Percentiles rank a stretch among this genome's conserved stretches.
phyloP scores from a whole-genome alignment of 768 basidiomycete species.

The Leccinum barrowsii region DNA sequence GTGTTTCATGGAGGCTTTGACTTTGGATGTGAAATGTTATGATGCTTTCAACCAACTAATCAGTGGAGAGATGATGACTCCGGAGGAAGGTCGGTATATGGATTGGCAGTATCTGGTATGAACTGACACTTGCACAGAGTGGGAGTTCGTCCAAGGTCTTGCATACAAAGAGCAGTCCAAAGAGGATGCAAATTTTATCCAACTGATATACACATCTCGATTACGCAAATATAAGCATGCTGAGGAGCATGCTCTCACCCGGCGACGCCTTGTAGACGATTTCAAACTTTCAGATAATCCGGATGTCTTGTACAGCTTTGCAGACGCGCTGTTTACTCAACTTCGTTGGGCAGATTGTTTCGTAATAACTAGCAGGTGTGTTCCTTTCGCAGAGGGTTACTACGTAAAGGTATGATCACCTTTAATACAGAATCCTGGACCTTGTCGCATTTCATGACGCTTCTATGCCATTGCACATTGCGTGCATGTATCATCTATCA shows the following conservation, averaged over 20 bases:
- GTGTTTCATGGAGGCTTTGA: constrained; percentile 93
- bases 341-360: constrained; percentile 96
- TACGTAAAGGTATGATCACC: not conserved
- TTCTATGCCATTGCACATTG: constrained; percentile 91
- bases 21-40: constrained; percentile 94
- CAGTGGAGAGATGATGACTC: constrained; percentile 92
- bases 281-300: constrained; percentile 87
- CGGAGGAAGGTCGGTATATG: constrained; percentile 80
- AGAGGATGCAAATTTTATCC: constrained; percentile 88
- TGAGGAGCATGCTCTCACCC: constrained; percentile 75
- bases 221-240: constrained; percentile 88
- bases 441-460: constrained; percentile 83
- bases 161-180: constrained; percentile 79
- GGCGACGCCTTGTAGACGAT: constrained; percentile 76
- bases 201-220: constrained; percentile 87
- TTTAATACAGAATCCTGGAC: constrained; percentile 65
- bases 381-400: not conserved
- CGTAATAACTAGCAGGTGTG: constrained; percentile 75
- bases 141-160: constrained; percentile 90
- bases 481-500: constrained; percentile 95
- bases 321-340: constrained; percentile 83
- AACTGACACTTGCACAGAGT: constrained; percentile 55
- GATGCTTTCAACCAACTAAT: constrained; percentile 91
- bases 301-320: constrained; percentile 87
- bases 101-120: not conserved